Evolutionary conservation across 495 filamentous ascomycete species (phyloP).

Genomic region (Penicillium pancosmium): DNA sequence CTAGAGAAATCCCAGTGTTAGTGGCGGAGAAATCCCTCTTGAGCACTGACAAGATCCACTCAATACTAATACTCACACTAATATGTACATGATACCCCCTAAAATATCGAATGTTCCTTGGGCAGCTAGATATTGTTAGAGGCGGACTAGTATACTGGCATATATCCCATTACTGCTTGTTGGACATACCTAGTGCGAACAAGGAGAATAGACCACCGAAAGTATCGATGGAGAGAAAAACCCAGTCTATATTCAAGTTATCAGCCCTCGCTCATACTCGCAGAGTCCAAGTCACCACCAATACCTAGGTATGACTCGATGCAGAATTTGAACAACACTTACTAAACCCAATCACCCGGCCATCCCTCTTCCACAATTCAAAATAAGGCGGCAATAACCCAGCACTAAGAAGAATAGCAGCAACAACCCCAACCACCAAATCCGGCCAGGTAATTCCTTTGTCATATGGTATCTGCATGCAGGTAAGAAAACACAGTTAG

Average conservation of each 20-base stretch:
- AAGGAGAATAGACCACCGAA: slow-evolving; percentile 75
- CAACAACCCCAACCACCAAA: slow-evolving; percentile 60
- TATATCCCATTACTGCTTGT: no score
- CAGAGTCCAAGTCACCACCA: no score
- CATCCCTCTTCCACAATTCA: slow-evolving; percentile 71
- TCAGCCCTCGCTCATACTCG: not conserved
- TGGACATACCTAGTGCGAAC: slow-evolving; percentile 61
- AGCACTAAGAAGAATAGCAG: slow-evolving; percentile 58
- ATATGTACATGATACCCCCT: slow-evolving; percentile 69
- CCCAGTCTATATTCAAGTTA: slow-evolving; percentile 44
- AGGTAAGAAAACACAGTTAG: no score
- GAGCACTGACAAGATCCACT: not conserved
- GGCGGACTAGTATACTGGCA: not conserved
- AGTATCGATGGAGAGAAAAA: slow-evolving; percentile 72
- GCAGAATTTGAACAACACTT: slow-evolving; percentile 28
- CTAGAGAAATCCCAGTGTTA: no score
- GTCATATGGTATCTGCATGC: slow-evolving; percentile 54
- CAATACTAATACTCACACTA: slow-evolving; percentile 51
- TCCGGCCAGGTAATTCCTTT: slow-evolving; percentile 59
- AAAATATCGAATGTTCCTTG: slow-evolving; percentile 72
- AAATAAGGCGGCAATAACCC: slow-evolving; percentile 72
- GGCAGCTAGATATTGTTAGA: slow-evolving; percentile 47
- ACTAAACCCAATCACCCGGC: slow-evolving; percentile 72
- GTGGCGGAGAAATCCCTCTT: no score
- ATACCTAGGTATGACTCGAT: no score